A percentile compares a stretch with the other conserved stretches of the same genome.
Conservation (phyloP, 352 stramenopile genomes). For the Globisporangium rhizosaccharum region DNA sequence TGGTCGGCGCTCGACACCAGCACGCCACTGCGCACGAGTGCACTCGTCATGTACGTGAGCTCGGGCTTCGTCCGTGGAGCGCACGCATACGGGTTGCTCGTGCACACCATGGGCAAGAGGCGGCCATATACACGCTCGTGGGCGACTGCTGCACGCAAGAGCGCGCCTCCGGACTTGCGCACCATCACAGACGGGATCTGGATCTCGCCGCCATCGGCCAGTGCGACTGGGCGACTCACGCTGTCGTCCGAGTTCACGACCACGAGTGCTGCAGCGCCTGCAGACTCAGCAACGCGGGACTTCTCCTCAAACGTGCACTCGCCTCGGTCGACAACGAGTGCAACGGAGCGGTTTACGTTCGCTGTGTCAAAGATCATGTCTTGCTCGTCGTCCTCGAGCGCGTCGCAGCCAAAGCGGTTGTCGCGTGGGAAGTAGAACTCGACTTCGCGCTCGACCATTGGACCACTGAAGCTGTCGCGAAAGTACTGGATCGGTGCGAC, state of each 20-base stretch:
- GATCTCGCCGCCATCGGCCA: constrained; percentile 39
- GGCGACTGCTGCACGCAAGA: constrained; percentile 27
- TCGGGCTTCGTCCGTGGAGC: constrained; percentile 21
- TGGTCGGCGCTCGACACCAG: constrained; percentile 19
- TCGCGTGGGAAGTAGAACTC: constrained; percentile 38
- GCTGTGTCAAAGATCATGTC: constrained; percentile 10
- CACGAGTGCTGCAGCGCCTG: constrained; percentile 43
- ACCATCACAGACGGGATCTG: constrained; percentile 59
- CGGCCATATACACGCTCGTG: constrained; percentile 31
- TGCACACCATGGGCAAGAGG: constrained; percentile 52
- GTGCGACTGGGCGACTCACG: constrained; percentile 30
- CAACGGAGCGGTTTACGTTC: constrained; percentile 26
- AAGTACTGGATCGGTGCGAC: constrained; percentile 74
- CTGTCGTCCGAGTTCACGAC: constrained; percentile 46
- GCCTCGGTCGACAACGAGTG: constrained; percentile 52
- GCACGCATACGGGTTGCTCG: constrained; percentile 44
- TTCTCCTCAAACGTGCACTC: constrained; percentile 68
- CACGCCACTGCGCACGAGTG: constrained; percentile 25
- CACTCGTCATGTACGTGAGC: constrained; percentile 29
- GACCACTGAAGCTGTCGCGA: constrained; percentile 42
- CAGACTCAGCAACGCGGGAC: constrained; percentile 35
- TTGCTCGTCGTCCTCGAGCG: constrained; percentile 25
- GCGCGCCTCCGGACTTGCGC: constrained; percentile 37
- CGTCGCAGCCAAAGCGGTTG: constrained; percentile 38
- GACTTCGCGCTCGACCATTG: constrained; percentile 33